Evolutionary conservation across 2,329 filamentous ascomycete genomes (phyloP).

Genomic region (Paraphoma chrysanthemicola): DNA sequence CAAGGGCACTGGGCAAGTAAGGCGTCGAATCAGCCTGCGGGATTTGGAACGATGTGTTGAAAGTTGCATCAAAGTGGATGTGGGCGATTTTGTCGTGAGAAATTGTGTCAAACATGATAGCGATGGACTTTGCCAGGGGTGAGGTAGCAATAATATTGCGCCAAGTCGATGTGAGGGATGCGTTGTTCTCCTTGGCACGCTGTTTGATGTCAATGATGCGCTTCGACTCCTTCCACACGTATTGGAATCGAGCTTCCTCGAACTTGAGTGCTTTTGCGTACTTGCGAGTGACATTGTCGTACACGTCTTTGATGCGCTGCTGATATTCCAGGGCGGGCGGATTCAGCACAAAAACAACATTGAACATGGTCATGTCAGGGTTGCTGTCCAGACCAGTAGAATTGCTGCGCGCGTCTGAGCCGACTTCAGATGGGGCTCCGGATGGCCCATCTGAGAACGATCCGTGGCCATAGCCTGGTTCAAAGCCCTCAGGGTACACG

Average conservation of each 20-base stretch:
- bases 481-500: constrained; percentile 45
- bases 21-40: constrained; percentile 71
- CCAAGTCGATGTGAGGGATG: constrained; percentile 73
- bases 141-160: constrained; percentile 74
- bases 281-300: constrained; percentile 88
- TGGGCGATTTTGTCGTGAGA: constrained; percentile 87
- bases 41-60: constrained; percentile 69
- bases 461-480: constrained; percentile 50
- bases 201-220: constrained; percentile 82
- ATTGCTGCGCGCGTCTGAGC: constrained; percentile 50
- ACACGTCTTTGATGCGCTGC: constrained; percentile 76
- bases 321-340: constrained; percentile 80
- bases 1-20: constrained; percentile 73
- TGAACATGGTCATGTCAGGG: constrained; percentile 94
- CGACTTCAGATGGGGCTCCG: constrained; percentile 41
- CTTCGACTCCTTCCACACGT: constrained; percentile 91
- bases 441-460: constrained; percentile 40
- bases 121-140: constrained; percentile 81
- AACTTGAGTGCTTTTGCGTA: constrained; percentile 92
- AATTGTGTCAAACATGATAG: constrained; percentile 80
- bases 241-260: constrained; percentile 87
- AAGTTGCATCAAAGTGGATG: constrained; percentile 72
- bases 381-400: constrained; percentile 56
- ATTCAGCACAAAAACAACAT: constrained; percentile 90
- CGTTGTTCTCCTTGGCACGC: constrained; percentile 73